A percentile compares a stretch with the other conserved stretches of the same genome.
Conservation (phyloP, 2,329 filamentous ascomycete genomes). For the Lizonia empirigonia region DNA sequence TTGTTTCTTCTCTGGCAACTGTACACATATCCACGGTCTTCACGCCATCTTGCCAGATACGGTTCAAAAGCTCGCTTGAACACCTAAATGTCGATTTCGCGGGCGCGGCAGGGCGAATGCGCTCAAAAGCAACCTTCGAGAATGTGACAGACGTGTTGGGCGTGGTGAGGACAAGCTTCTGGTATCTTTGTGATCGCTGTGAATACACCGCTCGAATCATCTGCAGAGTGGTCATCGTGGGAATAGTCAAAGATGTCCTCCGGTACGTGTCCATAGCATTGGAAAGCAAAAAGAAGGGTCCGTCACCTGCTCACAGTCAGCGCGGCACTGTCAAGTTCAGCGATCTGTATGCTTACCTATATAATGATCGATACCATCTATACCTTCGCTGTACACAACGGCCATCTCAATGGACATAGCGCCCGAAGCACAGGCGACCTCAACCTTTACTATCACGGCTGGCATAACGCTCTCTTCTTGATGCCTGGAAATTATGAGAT, state of each 20-base stretch:
- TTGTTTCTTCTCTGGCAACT: slow-evolving; percentile 8
- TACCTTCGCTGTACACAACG: slow-evolving; percentile 13
- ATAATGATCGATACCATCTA: slow-evolving; percentile 16
- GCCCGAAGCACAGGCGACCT: not conserved
- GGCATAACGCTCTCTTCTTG: too few species aligned
- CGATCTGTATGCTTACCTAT: not conserved
- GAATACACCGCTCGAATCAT: slow-evolving; percentile 4
- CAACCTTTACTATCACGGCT: too few species aligned
- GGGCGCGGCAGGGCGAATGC: not conserved
- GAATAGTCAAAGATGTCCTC: slow-evolving; percentile 1
- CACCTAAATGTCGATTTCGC: slow-evolving; percentile 5
- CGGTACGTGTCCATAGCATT: slow-evolving; percentile 20
- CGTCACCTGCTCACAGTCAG: slow-evolving; percentile 9
- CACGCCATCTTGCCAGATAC: slow-evolving; percentile 13
- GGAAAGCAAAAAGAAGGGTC: slow-evolving; percentile 18
- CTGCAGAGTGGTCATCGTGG: not conserved
- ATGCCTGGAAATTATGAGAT: too few species aligned
- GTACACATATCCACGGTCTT: slow-evolving; percentile 17
- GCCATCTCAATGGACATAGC: not conserved
- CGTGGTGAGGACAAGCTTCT: slow-evolving; percentile 3
- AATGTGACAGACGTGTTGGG: slow-evolving; percentile 7
- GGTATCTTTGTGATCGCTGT: slow-evolving; percentile 17
- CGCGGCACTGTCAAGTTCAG: too few species aligned
- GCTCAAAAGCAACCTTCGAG: slow-evolving; percentile 10
- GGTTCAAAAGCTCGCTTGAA: slow-evolving; percentile 9